A percentile compares a stretch with the other conserved stretches of the same genome.
phyloP scores from a whole-genome alignment of 2,329 filamentous ascomycete species.

The Mycosphaerella arachidis region DNA sequence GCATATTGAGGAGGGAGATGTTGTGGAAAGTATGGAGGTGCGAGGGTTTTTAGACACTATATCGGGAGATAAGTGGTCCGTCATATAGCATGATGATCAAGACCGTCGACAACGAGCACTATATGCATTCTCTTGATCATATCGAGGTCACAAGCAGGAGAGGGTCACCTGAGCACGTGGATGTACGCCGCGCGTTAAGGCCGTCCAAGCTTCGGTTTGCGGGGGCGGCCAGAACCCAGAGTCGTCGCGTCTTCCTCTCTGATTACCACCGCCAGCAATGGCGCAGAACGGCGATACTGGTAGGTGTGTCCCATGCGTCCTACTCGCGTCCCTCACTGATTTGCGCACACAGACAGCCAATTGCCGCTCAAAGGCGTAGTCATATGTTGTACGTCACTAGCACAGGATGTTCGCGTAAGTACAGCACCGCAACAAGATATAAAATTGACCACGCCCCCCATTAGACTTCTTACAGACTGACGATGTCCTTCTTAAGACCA shows the following conservation, averaged over 20 bases:
- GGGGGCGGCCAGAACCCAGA: background rate
- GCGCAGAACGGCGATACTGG: conserved; percentile 10
- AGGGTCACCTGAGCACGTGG: background rate
- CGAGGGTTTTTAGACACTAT: background rate
- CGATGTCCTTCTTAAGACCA: conserved; percentile 19
- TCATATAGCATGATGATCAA: background rate
- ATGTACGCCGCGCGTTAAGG: background rate
- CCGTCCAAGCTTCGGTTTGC: background rate
- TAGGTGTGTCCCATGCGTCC: background rate
- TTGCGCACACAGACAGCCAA: conserved; percentile 10
- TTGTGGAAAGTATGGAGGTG: background rate
- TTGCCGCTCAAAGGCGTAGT: conserved; percentile 27
- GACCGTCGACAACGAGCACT: too few species aligned
- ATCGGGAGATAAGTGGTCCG: background rate
- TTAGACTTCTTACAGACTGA: conserved; percentile 5
- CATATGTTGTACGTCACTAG: conserved; percentile 32
- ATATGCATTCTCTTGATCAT: background rate
- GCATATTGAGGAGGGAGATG: background rate
- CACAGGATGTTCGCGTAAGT: conserved; percentile 32
- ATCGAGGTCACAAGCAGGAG: background rate
- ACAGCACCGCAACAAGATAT: background rate
- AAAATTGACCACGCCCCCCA: conserved; percentile 1
- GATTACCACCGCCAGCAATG: conserved; percentile 12
- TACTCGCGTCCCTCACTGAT: background rate
- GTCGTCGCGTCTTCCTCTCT: background rate